Base-by-base conservation (phyloP, 345 rosid genomes). In the Excoecaria cochinchinensis region DNA sequence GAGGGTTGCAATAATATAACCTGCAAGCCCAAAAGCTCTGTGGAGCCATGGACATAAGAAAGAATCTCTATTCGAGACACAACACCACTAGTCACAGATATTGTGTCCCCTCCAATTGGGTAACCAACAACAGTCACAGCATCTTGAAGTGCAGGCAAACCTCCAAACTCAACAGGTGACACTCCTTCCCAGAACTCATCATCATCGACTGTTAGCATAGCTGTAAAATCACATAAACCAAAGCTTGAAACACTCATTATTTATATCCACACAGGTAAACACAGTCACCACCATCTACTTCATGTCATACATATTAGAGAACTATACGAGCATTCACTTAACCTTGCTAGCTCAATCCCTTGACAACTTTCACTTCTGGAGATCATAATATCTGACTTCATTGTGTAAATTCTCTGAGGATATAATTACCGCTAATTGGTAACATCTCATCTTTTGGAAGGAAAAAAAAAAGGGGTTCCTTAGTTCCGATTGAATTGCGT, bases 101-200 rank as follows among this genome's bases (percentile, higher is more conserved):
- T 90, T 3, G 99, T 92, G 77, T 95, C 99, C 21, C 99, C 99
- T 51, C 99, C 99, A 71, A 95, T 92, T 1, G 98, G 98, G 69
- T 92, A 95, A 58, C 99, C 99, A 15, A 95, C 99, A 68, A 95
- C 99, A 78, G 98, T 92, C 0, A 95, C 99, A 76, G 95, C 99
- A 79, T 95, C 97, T 82, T 95, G 99, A 76, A 95, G 91, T 6
- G 98, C 90, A 65, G 99, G 99, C 78, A 95, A 87, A 68, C 88
- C 90, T 22, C 99, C 98, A 82, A 95, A 95, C 85, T 95, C 95
- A 51, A 95, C 88, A 31, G 95, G 94, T 12, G 89, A 81, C 17
- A 90, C 86, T 64, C 91, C 99, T 85, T 95, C 94, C 98, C 98
- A 95, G 73, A 95, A 95, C 82, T 92, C 99, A 83, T 91, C 95